These are phyloP conservation scores for Hymenoscyphus occultus DNA, from an alignment of 2,329 filamentous ascomycete genomes.

Conservation along the genomic window DNA sequence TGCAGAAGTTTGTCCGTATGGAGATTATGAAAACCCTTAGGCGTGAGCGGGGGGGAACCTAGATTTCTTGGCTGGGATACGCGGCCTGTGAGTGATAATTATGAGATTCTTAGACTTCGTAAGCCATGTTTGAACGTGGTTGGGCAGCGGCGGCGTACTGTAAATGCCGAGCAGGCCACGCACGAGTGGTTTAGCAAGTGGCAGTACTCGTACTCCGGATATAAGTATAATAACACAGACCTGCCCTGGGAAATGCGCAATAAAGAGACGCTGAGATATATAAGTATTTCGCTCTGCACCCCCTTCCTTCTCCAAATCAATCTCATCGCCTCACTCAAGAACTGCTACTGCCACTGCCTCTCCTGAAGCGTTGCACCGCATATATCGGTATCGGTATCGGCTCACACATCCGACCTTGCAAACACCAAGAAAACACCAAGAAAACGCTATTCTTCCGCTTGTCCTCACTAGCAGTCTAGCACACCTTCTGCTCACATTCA, in stretches of 20 bases:
- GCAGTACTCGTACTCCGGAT: not conserved
- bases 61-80: not conserved
- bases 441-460: not conserved
- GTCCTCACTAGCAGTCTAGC: not conserved
- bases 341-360: not conserved
- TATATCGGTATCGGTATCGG: not conserved
- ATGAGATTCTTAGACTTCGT: not conserved
- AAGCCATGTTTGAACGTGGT: not conserved
- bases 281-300: not conserved
- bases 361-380: not conserved
- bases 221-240: not conserved
- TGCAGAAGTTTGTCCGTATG: not conserved
- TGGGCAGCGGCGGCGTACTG: not conserved
- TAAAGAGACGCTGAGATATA: not conserved
- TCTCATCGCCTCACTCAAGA: not conserved
- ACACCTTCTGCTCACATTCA: not conserved
- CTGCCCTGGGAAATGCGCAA: not conserved
- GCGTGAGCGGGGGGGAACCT: not conserved
- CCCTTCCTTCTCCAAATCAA: not conserved
- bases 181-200: not conserved
- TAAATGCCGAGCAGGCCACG: not conserved
- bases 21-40: not conserved
- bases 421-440: not conserved
- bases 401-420: not conserved
- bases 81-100: not conserved